Evolutionary conservation across 2,329 filamentous ascomycete species (phyloP).

Genomic region (Chaetomiaceae sp.): DNA sequence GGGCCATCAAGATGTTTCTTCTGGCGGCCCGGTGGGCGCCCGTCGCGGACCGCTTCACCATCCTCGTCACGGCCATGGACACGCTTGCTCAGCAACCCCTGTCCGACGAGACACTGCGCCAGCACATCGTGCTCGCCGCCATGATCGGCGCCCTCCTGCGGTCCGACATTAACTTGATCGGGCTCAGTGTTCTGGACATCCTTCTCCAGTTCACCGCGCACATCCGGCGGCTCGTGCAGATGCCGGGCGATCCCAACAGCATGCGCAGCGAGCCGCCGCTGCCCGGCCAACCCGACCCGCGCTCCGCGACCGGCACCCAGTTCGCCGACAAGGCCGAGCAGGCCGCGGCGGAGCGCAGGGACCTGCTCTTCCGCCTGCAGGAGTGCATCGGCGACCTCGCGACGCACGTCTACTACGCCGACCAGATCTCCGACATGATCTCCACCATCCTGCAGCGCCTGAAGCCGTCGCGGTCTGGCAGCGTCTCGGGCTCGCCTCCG

Average conservation of each 20-base stretch:
- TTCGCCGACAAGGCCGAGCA: slow-evolving; percentile 32
- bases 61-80: slow-evolving; percentile 77
- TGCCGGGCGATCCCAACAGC: slow-evolving; percentile 39
- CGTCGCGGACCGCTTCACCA: slow-evolving; percentile 89
- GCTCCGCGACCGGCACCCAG: slow-evolving; percentile 23
- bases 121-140: slow-evolving; percentile 68
- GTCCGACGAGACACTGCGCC: slow-evolving; percentile 62
- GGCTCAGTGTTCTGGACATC: slow-evolving; percentile 93
- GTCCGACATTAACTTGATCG: slow-evolving; percentile 89
- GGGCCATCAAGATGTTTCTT: slow-evolving; percentile 77
- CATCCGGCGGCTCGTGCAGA: slow-evolving; percentile 69
- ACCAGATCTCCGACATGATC: slow-evolving; percentile 94
- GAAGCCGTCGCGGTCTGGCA: slow-evolving; percentile 53
- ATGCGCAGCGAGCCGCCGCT: slow-evolving; percentile 23
- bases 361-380: slow-evolving; percentile 66
- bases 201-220: slow-evolving; percentile 79
- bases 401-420: slow-evolving; percentile 93
- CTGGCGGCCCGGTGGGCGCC: slow-evolving; percentile 81
- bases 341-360: slow-evolving; percentile 46
- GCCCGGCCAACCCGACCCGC: slow-evolving; percentile 26
- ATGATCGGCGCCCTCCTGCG: slow-evolving; percentile 78
- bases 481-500: slow-evolving; percentile 36
- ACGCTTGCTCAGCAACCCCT: slow-evolving; percentile 62
- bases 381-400: slow-evolving; percentile 84
- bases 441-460: slow-evolving; percentile 70